Evolutionary conservation across 1,284 basidiomycete genomes (phyloP).

Genomic region (Sporisorium exsertum): DNA sequence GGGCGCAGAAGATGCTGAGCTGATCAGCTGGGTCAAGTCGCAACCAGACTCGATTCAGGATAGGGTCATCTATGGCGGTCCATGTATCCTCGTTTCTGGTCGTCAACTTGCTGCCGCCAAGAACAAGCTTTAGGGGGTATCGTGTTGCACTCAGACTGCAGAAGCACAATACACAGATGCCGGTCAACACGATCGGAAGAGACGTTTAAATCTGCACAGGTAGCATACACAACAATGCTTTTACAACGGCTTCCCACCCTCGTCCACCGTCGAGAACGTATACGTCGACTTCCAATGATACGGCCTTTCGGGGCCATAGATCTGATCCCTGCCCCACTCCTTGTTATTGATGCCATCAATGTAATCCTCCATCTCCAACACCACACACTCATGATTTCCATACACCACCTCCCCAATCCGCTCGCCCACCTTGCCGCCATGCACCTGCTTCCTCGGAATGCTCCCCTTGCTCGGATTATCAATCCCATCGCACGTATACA

Average conservation of each 20-base stretch:
- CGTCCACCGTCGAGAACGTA: constrained; percentile 52
- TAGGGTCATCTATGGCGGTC: constrained; percentile 61
- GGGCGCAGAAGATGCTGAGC: constrained; percentile 58
- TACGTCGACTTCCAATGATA: constrained; percentile 63
- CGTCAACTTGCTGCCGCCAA: constrained; percentile 56
- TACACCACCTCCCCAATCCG: constrained; percentile 49
- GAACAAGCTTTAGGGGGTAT: constrained; percentile 51
- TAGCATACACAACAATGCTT: not conserved
- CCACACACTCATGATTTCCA: constrained; percentile 58
- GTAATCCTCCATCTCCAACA: constrained; percentile 62
- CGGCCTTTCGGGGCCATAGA: constrained; percentile 54
- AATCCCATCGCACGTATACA: constrained; percentile 59
- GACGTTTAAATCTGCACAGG: no score
- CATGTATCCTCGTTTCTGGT: constrained; percentile 65
- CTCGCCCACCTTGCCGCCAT: constrained; percentile 59
- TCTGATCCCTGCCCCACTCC: constrained; percentile 55
- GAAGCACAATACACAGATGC: not conserved
- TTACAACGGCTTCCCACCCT: constrained; percentile 31
- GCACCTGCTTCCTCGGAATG: constrained; percentile 59
- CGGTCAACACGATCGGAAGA: not conserved
- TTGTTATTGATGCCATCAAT: constrained; percentile 63
- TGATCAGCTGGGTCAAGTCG: constrained; percentile 57
- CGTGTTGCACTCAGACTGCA: no score
- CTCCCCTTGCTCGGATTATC: constrained; percentile 47
- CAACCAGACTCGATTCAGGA: constrained; percentile 54